Base-by-base conservation (phyloP, 805 yeast species). In the Nakazawaea wyomingensis region DNA sequence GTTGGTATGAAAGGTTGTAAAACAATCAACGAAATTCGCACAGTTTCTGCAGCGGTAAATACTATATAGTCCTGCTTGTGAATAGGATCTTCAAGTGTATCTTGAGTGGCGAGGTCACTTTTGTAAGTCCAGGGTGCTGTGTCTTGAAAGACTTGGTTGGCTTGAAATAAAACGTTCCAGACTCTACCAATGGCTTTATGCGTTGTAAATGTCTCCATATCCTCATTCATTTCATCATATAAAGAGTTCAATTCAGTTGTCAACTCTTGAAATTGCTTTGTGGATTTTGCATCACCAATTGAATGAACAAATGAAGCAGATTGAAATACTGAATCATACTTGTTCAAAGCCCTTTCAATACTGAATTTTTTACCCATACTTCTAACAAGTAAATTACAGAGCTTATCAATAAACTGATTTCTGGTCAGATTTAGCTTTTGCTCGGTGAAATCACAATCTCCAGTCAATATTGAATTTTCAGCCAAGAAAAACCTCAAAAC, bases 371-470 rank as follows among this genome's bases (percentile, higher is more conserved):
- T 68, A 1, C 90, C 86, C 43, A 95, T 80, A 28, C 81, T 74
- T 47, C 99, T 69, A 48, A 82, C 75, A 17, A 84, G 69, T 38
- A 90, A 67, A 55, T 91, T 93, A 36, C 93, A 89, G 64, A 82
- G 82, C 58, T 90, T 90, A 47, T 88, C 87, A 44, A 87, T 80
- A 32, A 91, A 66, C 51, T 79, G 76, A 27, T 78, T 80, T 48
- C 95, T 71, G 5, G 79, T 62, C 24, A 59, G 57, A 33, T 64
- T 64, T 43, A 85, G 64, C 32, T 70, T 69, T 13, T 64, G 71
- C 39, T 82, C 85, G 26, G 81, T 74, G 57, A 82, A 93, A 52
- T 89, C 89, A 51, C 90, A 78, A 62, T 93, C 99, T 22, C 75
- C 71, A 20, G 77, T 82, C 27, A 93, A 62, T 29, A 80, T 79